These are phyloP conservation scores for Rhodotorula sp. DNA, from an alignment of 1,284 basidiomycete species.

Conservation along the genomic window DNA sequence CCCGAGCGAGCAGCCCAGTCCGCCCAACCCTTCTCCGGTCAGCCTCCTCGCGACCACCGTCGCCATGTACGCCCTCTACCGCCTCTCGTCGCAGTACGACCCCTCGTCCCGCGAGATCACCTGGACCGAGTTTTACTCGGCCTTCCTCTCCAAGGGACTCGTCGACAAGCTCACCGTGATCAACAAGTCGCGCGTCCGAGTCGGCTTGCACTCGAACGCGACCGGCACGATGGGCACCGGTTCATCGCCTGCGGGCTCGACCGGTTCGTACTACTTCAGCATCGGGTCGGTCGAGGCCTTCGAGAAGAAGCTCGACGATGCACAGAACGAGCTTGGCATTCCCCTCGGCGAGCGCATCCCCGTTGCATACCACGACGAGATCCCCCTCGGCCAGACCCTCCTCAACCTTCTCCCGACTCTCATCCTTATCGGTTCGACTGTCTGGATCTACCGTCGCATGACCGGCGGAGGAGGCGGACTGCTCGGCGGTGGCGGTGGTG, in stretches of 20 bases:
- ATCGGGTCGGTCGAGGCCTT: constrained; percentile 98
- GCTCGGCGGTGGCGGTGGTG: constrained; percentile 54
- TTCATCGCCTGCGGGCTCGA: constrained; percentile 15
- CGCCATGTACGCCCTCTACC: constrained; percentile 41
- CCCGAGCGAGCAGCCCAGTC: constrained; percentile 10
- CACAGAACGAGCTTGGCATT: constrained; percentile 87
- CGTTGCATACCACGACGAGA: constrained; percentile 94
- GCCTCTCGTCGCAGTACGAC: constrained; percentile 38
- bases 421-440: constrained; percentile 82
- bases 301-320: constrained; percentile 88
- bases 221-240: constrained; percentile 47
- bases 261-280: constrained; percentile 74
- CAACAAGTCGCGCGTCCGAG: constrained; percentile 83
- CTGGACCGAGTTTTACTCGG: constrained; percentile 46
- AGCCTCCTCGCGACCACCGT: constrained; percentile 36
- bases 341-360: constrained; percentile 91
- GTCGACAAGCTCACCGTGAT: constrained; percentile 93
- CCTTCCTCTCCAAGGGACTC: constrained; percentile 69
- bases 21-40: constrained; percentile 25
- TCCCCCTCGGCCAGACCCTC: constrained; percentile 75
- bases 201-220: constrained; percentile 82
- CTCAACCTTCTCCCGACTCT: constrained; percentile 93
- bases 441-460: constrained; percentile 83
- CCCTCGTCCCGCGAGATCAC: constrained; percentile 43
- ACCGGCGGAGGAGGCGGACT: constrained; percentile 50